A percentile compares a stretch with the other conserved stretches of the same genome.
Conservation (phyloP, 306 rosid genomes). For the Cicer pinnatifidum region DNA sequence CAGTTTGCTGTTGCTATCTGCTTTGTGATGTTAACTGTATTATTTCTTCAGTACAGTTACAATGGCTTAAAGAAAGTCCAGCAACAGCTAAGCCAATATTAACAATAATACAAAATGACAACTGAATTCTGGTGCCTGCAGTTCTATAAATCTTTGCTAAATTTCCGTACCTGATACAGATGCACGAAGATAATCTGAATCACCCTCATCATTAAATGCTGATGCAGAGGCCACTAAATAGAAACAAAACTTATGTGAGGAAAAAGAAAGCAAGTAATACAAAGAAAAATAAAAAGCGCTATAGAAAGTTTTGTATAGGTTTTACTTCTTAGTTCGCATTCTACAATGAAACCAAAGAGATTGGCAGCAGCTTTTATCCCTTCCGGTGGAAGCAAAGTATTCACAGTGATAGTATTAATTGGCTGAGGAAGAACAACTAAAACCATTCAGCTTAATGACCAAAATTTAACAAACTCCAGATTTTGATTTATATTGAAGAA, state of each 20-base stretch:
- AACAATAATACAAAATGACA: constrained; percentile 29
- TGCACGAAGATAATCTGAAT: constrained; percentile 73
- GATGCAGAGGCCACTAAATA: constrained; percentile 79
- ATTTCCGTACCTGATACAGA: constrained; percentile 76
- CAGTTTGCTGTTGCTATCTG: constrained; percentile 24
- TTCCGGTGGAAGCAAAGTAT: constrained; percentile 74
- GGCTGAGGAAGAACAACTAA: constrained; percentile 62
- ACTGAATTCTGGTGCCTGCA: constrained; percentile 10
- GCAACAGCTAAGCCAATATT: constrained; percentile 23
- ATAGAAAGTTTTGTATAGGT: constrained; percentile 38
- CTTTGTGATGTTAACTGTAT: constrained; percentile 30
- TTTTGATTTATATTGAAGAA: constrained; percentile 32
- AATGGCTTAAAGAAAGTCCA: constrained; percentile 34
- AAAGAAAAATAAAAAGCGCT: constrained; percentile 25
- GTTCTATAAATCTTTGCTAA: constrained; percentile 34
- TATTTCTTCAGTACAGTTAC: constrained; percentile 16
- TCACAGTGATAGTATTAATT: constrained; percentile 58
- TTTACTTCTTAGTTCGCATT: constrained; percentile 82
- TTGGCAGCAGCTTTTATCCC: constrained; percentile 76
- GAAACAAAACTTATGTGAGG: constrained; percentile 26
- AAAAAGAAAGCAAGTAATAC: constrained; percentile 42
- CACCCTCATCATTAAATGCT: constrained; percentile 73
- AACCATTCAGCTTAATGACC: constrained; percentile 31
- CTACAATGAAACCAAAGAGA: constrained; percentile 81
- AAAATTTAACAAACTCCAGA: constrained; percentile 37